phyloP scores from a whole-genome alignment of 768 basidiomycete species.

The Macrolepiota fuliginosa region DNA sequence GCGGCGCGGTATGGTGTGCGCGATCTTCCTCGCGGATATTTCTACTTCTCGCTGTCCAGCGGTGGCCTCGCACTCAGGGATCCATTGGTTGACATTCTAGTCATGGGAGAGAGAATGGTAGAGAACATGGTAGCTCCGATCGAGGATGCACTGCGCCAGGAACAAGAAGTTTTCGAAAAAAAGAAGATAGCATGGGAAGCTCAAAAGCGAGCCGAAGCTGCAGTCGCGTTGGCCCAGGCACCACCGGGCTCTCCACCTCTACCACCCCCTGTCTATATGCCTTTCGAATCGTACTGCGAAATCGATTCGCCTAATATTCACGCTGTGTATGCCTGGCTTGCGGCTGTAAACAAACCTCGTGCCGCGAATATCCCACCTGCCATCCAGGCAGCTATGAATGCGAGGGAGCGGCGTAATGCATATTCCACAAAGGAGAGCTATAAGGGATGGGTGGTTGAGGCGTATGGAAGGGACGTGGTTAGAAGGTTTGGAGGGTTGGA shows the following conservation, averaged over 20 bases:
- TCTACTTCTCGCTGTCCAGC: conserved; percentile 33
- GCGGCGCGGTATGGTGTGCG: conserved; percentile 28
- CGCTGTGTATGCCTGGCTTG: neutral
- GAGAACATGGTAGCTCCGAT: conserved; percentile 15
- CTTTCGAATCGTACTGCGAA: conserved; percentile 2
- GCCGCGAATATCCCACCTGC: neutral
- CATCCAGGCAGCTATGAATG: neutral
- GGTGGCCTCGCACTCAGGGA: conserved; percentile 38
- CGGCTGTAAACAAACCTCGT: neutral
- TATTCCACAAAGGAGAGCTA: conserved; percentile 24
- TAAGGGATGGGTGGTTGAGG: conserved; percentile 32
- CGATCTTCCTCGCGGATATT: conserved; percentile 38
- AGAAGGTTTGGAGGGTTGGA: conserved; percentile 24
- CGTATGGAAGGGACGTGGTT: conserved; percentile 38
- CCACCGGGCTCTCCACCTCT: neutral
- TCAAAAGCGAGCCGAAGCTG: neutral
- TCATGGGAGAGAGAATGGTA: conserved; percentile 18
- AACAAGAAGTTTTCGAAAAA: conserved; percentile 9
- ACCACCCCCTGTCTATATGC: neutral
- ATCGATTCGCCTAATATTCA: neutral
- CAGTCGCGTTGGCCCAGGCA: neutral
- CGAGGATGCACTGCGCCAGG: neutral
- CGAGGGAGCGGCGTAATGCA: conserved; percentile 1
- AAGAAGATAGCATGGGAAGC: neutral
- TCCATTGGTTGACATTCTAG: conserved; percentile 35